These are phyloP conservation scores for Saccharomycopsis sp. DNA, from an alignment of 805 yeast species.

Conservation along the genomic window DNA sequence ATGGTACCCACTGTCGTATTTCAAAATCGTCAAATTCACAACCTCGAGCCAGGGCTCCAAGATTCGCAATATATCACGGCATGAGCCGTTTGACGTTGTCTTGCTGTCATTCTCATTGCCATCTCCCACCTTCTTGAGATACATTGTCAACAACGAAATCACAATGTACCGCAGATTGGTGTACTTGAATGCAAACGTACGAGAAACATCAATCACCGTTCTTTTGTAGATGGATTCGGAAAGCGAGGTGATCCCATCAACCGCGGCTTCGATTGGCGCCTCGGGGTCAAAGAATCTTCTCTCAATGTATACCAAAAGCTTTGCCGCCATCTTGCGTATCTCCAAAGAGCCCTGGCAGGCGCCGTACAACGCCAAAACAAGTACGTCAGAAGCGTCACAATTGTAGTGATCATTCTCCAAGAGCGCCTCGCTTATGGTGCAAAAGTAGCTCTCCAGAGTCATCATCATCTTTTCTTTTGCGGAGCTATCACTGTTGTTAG, in stretches of 20 bases:
- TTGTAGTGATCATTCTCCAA: constrained; percentile 40
- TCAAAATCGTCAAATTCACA: constrained; percentile 48
- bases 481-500: constrained; percentile 38
- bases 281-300: constrained; percentile 37
- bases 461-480: too few relatives aligned
- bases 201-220: constrained; percentile 71
- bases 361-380: constrained; percentile 70
- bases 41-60: constrained; percentile 90
- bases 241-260: constrained; percentile 56
- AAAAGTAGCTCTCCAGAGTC: constrained; percentile 51
- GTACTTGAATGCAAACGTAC: constrained; percentile 53
- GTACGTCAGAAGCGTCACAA: constrained; percentile 51
- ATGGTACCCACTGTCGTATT: constrained; percentile 32
- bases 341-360: constrained; percentile 64
- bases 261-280: constrained; percentile 16
- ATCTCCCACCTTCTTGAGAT: constrained; percentile 53
- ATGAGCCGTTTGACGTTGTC: constrained; percentile 38
- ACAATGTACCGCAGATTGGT: constrained; percentile 52
- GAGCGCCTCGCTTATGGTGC: constrained; percentile 58
- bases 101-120: too few relatives aligned
- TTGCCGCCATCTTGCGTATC: constrained; percentile 65
- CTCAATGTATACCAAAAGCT: constrained; percentile 61
- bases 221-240: constrained; percentile 81
- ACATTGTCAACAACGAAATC: constrained; percentile 64
- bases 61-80: constrained; percentile 73